Base-by-base conservation (phyloP, 495 filamentous ascomycete species). In the Pyronema domesticum region DNA sequence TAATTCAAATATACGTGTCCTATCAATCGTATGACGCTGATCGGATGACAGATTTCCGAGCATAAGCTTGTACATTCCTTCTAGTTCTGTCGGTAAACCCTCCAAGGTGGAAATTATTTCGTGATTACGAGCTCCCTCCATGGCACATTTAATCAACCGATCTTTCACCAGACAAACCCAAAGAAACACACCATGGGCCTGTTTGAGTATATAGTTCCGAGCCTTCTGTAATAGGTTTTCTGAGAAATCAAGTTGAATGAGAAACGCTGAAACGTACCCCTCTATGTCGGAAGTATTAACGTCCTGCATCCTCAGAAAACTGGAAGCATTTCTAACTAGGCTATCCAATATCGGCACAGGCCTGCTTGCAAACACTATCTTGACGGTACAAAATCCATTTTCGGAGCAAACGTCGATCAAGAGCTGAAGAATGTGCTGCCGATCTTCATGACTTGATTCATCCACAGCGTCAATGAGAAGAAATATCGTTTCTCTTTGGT, bases 171-270 rank as follows among this genome's bases (percentile, higher is more conserved):
- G 50, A 18, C 43, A 47, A 9, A 60, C 49, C 60, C 60, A 64
- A n/a, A 62, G 36, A 37, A 64, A 64, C 11, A 60, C 55, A 7
- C 55, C 55, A n/a, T 58, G 45, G 0, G 58, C 55, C 11, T 54
- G 45, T 3, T 57, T 44, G 10, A 59, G 3, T 14, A 62, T 51
- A 7, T 36, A 36, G 1, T 42, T 3, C 2, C 15, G 11, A 17
- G 15, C 39, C 15, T 13, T 13, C 15, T 42, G 18, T 39, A 3
- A 9, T 2, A 42, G 3, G 1, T 1, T 17, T 42, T 42, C 11
- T 7, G 37, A n/a, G n/a, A 40, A n/a, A 7, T 40, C 37, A n/a
- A 40, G 37, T n/a, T 40, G 37, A 40, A 7, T n/a, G 7, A 40
- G 37, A 40, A 40, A 40, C n/a, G 37, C 7, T 7, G 7, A n/a